Base-by-base conservation (phyloP, 148 eudicot genomes). In the Spergularia bocconei region DNA sequence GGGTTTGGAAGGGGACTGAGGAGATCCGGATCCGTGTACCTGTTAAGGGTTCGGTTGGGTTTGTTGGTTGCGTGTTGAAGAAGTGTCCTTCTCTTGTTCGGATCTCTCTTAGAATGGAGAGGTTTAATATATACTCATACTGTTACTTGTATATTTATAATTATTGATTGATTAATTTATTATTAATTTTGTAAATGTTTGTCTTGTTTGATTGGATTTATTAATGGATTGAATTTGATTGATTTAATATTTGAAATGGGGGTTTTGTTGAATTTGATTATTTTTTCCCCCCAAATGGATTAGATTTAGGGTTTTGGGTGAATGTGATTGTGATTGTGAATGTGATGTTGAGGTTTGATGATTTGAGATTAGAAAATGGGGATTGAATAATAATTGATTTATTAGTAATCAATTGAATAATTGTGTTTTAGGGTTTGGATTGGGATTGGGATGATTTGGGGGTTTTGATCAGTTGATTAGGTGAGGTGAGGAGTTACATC, bases 21-120 rank as follows among this genome's bases (percentile, higher is more conserved):
- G 98, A 94, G 85, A 75, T 94, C 4, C 77, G 90, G 62, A 83
- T 94, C 73, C 82, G 91, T 88, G 93, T 94, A 82, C 96, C 98
- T 59, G 77, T 52, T n/a, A 68, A 16, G 55, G 88, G 88, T 17
- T 85, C 78, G 51, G 82, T 90, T 38, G 87, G 89, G 77, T 82
- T 83, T 55, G 86, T 85, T 25, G 98, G 97, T 70, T 86, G 86
- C 55, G 78, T 94, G 66, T 72, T 94, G 84, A 86, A 85, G 84
- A 91, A 90, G 79, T 94, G 96, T 64, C 79, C 86, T 11, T 85
- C 82, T 33, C 87, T 94, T 69, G 70, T 90, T 25, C 84, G 90
- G 72, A 88, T 94, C 61, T 86, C 91, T 67, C 86, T 94, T 53
- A 74, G 76, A 39, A 90, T 91, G 84, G 93, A 91, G 85, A 94